Base-by-base conservation (phyloP, 116 monocot genomes). In the Cymodocea nodosa region DNA sequence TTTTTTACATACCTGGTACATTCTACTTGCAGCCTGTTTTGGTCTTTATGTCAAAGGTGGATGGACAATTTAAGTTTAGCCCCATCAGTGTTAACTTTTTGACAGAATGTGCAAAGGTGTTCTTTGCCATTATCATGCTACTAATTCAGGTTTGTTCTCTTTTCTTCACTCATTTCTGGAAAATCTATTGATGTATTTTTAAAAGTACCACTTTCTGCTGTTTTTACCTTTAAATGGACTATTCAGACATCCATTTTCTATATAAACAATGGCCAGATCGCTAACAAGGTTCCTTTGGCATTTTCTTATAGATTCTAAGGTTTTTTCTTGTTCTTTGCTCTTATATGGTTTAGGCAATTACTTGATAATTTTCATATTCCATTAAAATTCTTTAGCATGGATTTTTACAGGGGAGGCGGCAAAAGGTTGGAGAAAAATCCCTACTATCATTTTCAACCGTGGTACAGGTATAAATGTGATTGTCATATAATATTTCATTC, bases 51-150 rank as follows among this genome's bases (percentile, higher is more conserved):
- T 90, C 83, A 22, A 95, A 95, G 75, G 90, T 90, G 52, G 90
- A 95, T 82, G 95, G 95, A 52, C 76, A 62, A 4, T 95, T 95
- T 66, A 87, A 90, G 51, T 95, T 95, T 63, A 95, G 95, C 73
- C 95, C 95, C 34, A 76, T 95, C 69, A 87, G 95, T 73, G 95
- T 95, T 53, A 95, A 95, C 66, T 90, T 95, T 61, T 76, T 95
- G 76, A 95, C 95, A 0, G 95, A 95, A 73, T 65, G 74, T 73
- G 62, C 91, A 52, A 95, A 95, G 68, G 83, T 90, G 70, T 35
- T 90, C 16, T 90, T 95, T 80, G 95, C 95, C 60, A 82, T 95
- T 60, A 51, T 81, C 48, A 95, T 95, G 95, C 71, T 95, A 65
- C 69, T 85, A 14, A 65, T 95, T 65, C 95, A 95, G 95, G 95